Conservation (phyloP, 2,329 filamentous ascomycete species). For the Cordyceps farinosa region DNA sequence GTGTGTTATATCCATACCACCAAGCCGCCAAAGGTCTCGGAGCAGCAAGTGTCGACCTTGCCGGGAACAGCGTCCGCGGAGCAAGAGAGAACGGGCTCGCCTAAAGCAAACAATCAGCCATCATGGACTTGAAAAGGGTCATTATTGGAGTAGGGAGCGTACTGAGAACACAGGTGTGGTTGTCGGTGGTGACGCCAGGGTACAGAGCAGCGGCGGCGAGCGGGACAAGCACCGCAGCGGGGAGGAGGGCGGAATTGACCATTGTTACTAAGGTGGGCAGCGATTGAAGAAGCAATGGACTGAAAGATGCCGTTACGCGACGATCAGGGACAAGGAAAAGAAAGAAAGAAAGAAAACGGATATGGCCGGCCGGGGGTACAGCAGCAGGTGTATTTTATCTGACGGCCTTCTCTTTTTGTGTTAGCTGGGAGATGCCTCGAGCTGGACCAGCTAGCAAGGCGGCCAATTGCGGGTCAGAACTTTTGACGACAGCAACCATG, state of each 20-base stretch:
- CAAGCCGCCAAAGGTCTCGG: conserved; percentile 62
- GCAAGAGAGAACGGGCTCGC: conserved; percentile 43
- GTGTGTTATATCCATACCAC: conserved; percentile 32
- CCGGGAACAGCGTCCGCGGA: conserved; percentile 40
- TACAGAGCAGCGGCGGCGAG: conserved; percentile 37
- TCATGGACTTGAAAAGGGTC: not conserved
- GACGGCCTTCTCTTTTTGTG: conserved; percentile 15
- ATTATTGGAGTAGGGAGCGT: conserved; percentile 10
- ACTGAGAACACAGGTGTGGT: conserved; percentile 56
- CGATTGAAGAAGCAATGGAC: not conserved
- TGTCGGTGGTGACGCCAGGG: conserved; percentile 44
- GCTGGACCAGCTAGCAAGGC: not conserved
- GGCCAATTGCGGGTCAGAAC: conserved; percentile 9
- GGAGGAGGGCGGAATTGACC: conserved; percentile 25
- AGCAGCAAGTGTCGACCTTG: conserved; percentile 59
- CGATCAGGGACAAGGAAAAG: not conserved
- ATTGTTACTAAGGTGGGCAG: conserved; percentile 22
- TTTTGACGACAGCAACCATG: conserved; percentile 7
- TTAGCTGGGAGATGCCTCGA: conserved; percentile 4
- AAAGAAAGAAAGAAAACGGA: not conserved
- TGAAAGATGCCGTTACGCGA: not conserved
- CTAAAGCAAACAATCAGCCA: conserved; percentile 20
- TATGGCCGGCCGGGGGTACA: not conserved
- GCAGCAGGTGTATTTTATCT: not conserved
- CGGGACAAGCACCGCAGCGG: conserved; percentile 28